Evolutionary conservation across 345 rosid genomes (phyloP).

Genomic region (Aquilaria yunnanensis): DNA sequence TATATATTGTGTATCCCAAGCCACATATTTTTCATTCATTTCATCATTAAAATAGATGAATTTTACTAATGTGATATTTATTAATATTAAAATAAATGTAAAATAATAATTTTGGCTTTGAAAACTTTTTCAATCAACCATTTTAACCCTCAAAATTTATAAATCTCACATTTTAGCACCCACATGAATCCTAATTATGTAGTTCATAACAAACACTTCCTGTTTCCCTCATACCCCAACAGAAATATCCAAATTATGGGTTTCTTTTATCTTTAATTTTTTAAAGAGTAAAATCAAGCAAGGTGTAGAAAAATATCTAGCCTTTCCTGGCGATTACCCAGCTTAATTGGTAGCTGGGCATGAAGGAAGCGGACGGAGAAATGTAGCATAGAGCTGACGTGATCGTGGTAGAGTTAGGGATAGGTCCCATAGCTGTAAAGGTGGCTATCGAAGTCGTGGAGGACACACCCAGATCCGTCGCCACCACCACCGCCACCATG

Average conservation of each 20-base stretch:
- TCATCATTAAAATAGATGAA: no score
- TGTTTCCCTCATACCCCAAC: slow-evolving; percentile 47
- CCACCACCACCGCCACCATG: no score
- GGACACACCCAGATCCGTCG: background rate
- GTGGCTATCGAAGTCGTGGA: slow-evolving; percentile 69
- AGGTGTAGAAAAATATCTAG: slow-evolving; percentile 57
- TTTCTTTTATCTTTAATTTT: slow-evolving; percentile 28
- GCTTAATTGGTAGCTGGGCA: slow-evolving; percentile 43
- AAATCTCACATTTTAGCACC: slow-evolving; percentile 41
- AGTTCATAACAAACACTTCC: slow-evolving; percentile 58
- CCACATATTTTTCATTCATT: no score
- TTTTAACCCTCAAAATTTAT: no score
- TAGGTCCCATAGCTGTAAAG: slow-evolving; percentile 68
- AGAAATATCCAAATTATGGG: slow-evolving; percentile 24
- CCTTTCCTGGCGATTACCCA: slow-evolving; percentile 58
- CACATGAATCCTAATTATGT: slow-evolving; percentile 66
- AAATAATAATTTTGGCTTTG: no score
- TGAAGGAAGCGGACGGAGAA: no score
- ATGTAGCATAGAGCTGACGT: no score
- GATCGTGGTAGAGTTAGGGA: slow-evolving; percentile 50
- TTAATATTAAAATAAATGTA: no score
- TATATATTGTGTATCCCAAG: no score
- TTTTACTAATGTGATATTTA: no score
- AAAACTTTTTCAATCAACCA: no score
- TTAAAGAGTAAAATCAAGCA: slow-evolving; percentile 56